These are phyloP conservation scores for Colletotrichum shisoi DNA, from an alignment of 2,329 filamentous ascomycete species.

Conservation along the genomic window DNA sequence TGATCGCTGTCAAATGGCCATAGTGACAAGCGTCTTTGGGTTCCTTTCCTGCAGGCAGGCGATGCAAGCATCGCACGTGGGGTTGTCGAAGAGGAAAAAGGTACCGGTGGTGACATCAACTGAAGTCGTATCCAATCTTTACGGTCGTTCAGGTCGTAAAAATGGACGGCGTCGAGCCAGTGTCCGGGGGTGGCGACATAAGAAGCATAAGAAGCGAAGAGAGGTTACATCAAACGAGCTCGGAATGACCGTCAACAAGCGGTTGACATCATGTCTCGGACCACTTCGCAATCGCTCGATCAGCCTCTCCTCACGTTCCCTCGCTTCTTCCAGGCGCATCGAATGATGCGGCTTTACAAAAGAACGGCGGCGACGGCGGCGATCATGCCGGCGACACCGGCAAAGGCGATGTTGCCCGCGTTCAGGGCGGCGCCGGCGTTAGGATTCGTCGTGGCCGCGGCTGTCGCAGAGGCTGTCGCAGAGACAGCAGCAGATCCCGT, in stretches of 20 bases:
- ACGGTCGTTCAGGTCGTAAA: slow-evolving; percentile 33
- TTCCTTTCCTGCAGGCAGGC: slow-evolving; percentile 38
- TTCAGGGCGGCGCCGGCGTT: slow-evolving; percentile 50
- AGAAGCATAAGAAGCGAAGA: slow-evolving; percentile 27
- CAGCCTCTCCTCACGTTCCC: background rate
- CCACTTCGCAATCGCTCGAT: background rate
- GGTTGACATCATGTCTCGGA: slow-evolving; percentile 18
- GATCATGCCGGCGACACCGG: slow-evolving; percentile 61
- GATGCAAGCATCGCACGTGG: slow-evolving; percentile 33
- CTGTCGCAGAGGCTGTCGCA: slow-evolving; percentile 41
- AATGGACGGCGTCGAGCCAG: slow-evolving; percentile 16
- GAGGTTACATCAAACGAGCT: slow-evolving; percentile 37
- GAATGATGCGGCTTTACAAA: slow-evolving; percentile 53
- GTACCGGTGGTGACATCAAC: slow-evolving; percentile 29
- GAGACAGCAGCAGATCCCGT: slow-evolving; percentile 39
- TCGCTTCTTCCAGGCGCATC: background rate
- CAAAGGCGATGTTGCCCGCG: slow-evolving; percentile 56
- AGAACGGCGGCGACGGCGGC: slow-evolving; percentile 59
- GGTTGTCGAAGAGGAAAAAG: slow-evolving; percentile 33
- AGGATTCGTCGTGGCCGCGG: slow-evolving; percentile 41
- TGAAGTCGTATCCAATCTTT: slow-evolving; percentile 23
- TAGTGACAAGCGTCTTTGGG: slow-evolving; percentile 28
- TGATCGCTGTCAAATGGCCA: slow-evolving; percentile 34
- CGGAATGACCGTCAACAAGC: slow-evolving; percentile 9
- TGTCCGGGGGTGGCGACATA: slow-evolving; percentile 21